Evolutionary conservation across 2,329 filamentous ascomycete species (phyloP).

Genomic region (Cladophialophora carrionii): DNA sequence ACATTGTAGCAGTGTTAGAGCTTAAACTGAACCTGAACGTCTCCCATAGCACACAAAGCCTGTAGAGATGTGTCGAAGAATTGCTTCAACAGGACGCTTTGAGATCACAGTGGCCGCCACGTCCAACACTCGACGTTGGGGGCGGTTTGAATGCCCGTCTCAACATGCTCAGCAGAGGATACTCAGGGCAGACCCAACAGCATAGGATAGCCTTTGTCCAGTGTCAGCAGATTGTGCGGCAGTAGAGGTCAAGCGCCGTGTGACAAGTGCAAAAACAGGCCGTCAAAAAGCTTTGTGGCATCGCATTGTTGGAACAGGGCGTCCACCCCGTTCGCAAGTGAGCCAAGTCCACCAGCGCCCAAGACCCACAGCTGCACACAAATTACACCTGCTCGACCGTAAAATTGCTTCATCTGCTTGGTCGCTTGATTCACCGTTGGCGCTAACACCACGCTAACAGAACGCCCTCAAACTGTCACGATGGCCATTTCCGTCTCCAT

Average conservation of each 20-base stretch:
- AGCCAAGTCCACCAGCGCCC: neutral
- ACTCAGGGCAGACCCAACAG: neutral
- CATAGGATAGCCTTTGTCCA: neutral
- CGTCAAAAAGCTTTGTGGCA: neutral
- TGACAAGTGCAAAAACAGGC: neutral
- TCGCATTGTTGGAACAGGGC: neutral
- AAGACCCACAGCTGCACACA: neutral
- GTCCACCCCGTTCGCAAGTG: neutral
- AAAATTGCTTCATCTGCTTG: neutral
- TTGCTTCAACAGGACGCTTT: too few relatives aligned
- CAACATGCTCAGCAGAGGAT: neutral
- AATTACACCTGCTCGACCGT: neutral
- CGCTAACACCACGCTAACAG: neutral
- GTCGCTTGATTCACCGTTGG: conserved; percentile 11
- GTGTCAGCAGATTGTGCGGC: neutral
- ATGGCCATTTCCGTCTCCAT: neutral
- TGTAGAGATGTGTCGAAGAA: too few relatives aligned
- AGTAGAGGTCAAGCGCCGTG: neutral
- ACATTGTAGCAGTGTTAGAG: too few relatives aligned
- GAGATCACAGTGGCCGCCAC: too few relatives aligned
- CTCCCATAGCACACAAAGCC: too few relatives aligned
- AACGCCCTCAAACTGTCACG: conserved; percentile 2
- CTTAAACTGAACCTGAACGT: too few relatives aligned
- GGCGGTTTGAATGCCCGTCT: too few relatives aligned
- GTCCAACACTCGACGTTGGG: too few relatives aligned